Percentiles rank a stretch among this genome's conserved stretches.
Evolutionary conservation across 345 rosid species (phyloP).

Genomic region (Crucihimalaya himalaica): DNA sequence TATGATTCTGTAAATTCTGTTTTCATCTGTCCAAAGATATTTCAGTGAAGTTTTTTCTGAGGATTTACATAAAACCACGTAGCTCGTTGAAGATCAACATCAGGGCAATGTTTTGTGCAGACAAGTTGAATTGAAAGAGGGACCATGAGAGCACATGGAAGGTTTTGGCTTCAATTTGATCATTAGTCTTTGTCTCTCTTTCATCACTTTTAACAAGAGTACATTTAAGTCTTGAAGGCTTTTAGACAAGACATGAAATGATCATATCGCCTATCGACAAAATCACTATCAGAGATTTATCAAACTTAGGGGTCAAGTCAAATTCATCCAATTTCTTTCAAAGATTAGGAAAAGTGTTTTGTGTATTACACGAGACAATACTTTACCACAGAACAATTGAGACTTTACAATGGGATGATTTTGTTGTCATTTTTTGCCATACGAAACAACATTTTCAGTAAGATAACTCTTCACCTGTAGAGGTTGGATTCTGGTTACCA

Average conservation of each 20-base stretch:
- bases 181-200: constrained; percentile 31
- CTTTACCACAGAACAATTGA: constrained; percentile 15
- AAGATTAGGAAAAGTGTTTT: constrained; percentile 5
- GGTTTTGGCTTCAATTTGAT: constrained; percentile 33
- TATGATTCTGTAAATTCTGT: constrained; percentile 32
- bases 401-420: constrained; percentile 25
- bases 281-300: constrained; percentile 24
- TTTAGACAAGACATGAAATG: constrained; percentile 31
- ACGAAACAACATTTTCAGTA: constrained; percentile 9
- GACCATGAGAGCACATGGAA: constrained; percentile 42
- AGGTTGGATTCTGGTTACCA: constrained; percentile 27
- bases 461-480: constrained; percentile 3
- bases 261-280: constrained; percentile 28
- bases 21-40: background rate
- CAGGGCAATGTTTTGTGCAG: constrained; percentile 13
- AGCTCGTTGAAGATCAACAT: constrained; percentile 22
- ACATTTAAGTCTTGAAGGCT: constrained; percentile 36
- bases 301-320: constrained; percentile 9
- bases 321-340: constrained; percentile 6
- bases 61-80: constrained; percentile 32
- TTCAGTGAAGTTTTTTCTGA: background rate
- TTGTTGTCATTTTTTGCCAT: background rate
- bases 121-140: constrained; percentile 33
- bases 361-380: constrained; percentile 33
- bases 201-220: constrained; percentile 31